phyloP scores from a whole-genome alignment of 1,284 basidiomycete genomes.

The Puccinia triticina region DNA sequence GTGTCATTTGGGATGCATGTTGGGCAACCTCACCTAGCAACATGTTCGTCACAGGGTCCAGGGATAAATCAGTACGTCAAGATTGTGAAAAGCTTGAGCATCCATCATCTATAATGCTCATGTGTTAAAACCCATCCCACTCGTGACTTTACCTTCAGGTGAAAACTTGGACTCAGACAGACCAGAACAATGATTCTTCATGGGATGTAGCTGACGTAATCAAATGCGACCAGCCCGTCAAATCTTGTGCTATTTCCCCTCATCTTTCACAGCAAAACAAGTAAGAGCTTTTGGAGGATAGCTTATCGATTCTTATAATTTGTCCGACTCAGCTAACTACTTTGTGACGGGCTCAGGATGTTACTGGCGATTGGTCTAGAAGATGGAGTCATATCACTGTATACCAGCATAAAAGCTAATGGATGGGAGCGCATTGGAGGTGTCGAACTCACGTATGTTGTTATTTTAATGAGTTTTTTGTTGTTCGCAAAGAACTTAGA shows the following conservation, averaged over 20 bases:
- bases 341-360: slow-evolving; percentile 20
- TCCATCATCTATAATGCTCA: neutral
- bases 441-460: slow-evolving; percentile 3
- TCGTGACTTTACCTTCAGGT: slow-evolving; percentile 15
- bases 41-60: slow-evolving; percentile 86
- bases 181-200: neutral
- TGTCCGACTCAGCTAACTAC: neutral
- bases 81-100: slow-evolving; percentile 53
- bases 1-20: slow-evolving; percentile 93
- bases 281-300: slow-evolving; percentile 17
- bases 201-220: slow-evolving; percentile 32
- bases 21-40: slow-evolving; percentile 72
- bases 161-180: slow-evolving; percentile 37
- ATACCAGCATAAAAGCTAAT: slow-evolving; percentile 5
- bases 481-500: neutral
- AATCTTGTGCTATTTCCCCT: slow-evolving; percentile 26
- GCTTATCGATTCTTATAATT: neutral
- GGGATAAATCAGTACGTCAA: slow-evolving; percentile 81
- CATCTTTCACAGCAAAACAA: neutral
- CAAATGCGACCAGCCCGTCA: slow-evolving; percentile 38
- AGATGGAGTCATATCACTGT: slow-evolving; percentile 35
- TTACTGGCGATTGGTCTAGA: slow-evolving; percentile 45
- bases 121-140: neutral
- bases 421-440: slow-evolving; percentile 27
- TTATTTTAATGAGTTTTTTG: neutral